A percentile compares a stretch with the other conserved stretches of the same genome.
phyloP scores from a whole-genome alignment of 345 rosid species.

The Brassica nigra region DNA sequence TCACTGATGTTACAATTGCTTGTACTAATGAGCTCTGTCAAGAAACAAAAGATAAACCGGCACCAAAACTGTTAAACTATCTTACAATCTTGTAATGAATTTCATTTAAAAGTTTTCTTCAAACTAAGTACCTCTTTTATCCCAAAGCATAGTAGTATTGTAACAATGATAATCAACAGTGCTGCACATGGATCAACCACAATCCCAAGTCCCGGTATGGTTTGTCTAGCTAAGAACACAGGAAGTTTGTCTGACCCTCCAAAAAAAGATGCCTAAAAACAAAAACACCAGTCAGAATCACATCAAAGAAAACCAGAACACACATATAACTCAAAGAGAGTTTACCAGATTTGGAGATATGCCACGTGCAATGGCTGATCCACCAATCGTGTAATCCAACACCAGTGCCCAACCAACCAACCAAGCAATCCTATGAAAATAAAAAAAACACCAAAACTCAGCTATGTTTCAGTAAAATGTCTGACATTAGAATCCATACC shows the following conservation, averaged over 20 bases:
- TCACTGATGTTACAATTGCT: conserved; percentile 59
- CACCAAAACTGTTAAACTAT: background rate
- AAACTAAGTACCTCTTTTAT: conserved; percentile 75
- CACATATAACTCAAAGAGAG: background rate
- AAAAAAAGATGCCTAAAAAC: conserved; percentile 65
- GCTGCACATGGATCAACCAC: conserved; percentile 91
- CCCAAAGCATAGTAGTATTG: conserved; percentile 77
- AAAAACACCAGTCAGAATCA: conserved; percentile 9
- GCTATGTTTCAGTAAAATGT: too few species aligned
- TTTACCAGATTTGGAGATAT: conserved; percentile 75
- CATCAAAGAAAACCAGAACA: background rate
- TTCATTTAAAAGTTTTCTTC: background rate
- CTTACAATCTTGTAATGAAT: conserved; percentile 1
- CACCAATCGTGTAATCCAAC: conserved; percentile 93
- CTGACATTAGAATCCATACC: conserved; percentile 43
- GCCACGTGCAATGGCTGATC: conserved; percentile 95
- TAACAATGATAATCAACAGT: conserved; percentile 62
- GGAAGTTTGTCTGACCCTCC: conserved; percentile 87
- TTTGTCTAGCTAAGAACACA: conserved; percentile 63
- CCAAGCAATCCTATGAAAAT: conserved; percentile 66
- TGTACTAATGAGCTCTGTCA: conserved; percentile 62
- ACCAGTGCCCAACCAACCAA: conserved; percentile 92
- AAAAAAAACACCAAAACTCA: background rate
- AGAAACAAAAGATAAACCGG: background rate
- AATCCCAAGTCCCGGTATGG: conserved; percentile 71